Percentiles rank a stretch among this genome's conserved stretches.
phyloP scores from a whole-genome alignment of 305 asterid species.

The Stenogyne calaminthoides region DNA sequence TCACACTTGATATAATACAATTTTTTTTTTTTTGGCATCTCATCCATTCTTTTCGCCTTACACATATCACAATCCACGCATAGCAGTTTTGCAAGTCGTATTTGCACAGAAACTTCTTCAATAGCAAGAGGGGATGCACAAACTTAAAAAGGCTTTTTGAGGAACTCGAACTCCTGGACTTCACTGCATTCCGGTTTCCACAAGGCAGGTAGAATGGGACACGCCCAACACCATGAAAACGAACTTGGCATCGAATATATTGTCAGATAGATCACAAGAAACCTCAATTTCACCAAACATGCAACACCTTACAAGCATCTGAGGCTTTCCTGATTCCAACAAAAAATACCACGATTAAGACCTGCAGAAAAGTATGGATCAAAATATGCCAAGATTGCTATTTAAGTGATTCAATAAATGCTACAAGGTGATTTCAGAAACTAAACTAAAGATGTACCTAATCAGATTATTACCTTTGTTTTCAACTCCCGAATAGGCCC shows the following conservation, averaged over 20 bases:
- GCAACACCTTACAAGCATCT: not conserved
- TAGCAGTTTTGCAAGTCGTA: too few relatives aligned
- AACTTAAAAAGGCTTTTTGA: not conserved
- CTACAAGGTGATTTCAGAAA: not conserved
- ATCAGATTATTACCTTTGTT: not conserved
- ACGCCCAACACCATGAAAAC: not conserved
- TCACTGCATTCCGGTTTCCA: not conserved
- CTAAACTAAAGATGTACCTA: not conserved
- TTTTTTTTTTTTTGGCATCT: too few relatives aligned
- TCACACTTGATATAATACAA: too few relatives aligned
- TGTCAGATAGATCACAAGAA: not conserved
- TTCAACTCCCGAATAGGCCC: not conserved
- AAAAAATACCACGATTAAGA: not conserved
- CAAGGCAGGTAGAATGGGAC: not conserved
- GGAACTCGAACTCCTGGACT: not conserved
- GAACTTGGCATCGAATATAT: not conserved
- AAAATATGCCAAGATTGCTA: not conserved
- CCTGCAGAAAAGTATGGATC: not conserved
- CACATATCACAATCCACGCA: too few relatives aligned
- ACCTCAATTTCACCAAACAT: not conserved
- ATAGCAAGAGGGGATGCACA: not conserved
- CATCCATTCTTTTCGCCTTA: too few relatives aligned
- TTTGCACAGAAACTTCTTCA: not conserved
- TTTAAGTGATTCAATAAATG: too few relatives aligned
- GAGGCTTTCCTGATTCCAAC: not conserved